Evolutionary conservation across 2,329 filamentous ascomycete genomes (phyloP).

Genomic region (Paecilomyces sp.): DNA sequence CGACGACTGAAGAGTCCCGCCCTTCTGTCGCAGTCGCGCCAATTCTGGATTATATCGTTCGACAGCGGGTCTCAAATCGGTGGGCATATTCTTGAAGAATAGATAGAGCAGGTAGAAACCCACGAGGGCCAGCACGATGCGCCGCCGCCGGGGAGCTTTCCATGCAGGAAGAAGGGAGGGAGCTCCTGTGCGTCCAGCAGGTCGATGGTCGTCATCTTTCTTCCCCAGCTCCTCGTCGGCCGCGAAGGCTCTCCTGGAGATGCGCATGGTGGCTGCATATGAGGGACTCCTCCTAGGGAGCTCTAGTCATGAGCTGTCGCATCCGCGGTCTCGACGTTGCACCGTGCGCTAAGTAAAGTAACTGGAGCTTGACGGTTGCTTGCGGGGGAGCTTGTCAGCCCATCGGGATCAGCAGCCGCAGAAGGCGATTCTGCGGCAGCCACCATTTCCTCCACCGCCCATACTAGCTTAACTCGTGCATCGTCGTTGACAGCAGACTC

Average conservation of each 20-base stretch:
- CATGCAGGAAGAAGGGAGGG: conserved; percentile 24
- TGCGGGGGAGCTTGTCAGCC: conserved; percentile 5
- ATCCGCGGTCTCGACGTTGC: conserved; percentile 2
- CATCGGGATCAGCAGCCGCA: background rate
- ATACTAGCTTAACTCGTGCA: background rate
- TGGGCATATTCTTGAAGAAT: conserved; percentile 58
- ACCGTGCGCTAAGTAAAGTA: background rate
- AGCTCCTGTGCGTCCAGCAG: conserved; percentile 16
- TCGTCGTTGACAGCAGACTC: background rate
- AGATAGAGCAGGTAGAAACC: conserved; percentile 52
- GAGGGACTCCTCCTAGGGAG: conserved; percentile 15
- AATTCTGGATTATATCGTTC: conserved; percentile 22
- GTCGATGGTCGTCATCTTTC: conserved; percentile 56
- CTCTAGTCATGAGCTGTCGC: conserved; percentile 5
- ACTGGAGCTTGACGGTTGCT: background rate
- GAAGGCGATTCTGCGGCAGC: background rate
- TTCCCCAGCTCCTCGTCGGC: conserved; percentile 59
- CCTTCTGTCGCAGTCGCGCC: conserved; percentile 10
- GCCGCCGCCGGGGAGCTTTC: conserved; percentile 37
- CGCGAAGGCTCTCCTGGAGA: conserved; percentile 36
- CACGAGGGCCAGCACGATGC: conserved; percentile 42
- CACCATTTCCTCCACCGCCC: background rate
- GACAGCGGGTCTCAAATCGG: conserved; percentile 31
- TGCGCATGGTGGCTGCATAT: conserved; percentile 25
- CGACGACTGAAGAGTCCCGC: conserved; percentile 1